Base-by-base conservation (phyloP, 345 rosid genomes). In the Salix viminalis region DNA sequence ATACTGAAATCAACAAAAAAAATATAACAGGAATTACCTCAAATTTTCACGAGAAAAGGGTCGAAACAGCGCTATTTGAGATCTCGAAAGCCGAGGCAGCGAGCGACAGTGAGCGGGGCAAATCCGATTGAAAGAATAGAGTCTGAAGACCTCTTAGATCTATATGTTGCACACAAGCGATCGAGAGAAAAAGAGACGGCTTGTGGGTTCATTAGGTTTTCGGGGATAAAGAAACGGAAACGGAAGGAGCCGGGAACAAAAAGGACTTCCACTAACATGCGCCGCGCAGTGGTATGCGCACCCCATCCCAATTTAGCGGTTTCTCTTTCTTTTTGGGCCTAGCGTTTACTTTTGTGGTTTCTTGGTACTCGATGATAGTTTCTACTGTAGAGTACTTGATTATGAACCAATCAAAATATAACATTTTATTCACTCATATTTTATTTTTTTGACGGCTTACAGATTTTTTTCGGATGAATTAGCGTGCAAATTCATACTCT, bases 231-330 rank as follows among this genome's bases (percentile, higher is more conserved):
- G 78, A 68, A 56, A 41, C 2, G 56, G 15, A 67, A 56, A 56
- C 73, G 73, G 78, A 68, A 76, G 78, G 78, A 67, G 54, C 78
- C 71, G 28, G 28, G 28, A 28, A 28, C 28, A 28, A 1, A 28
- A 28, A 28, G 28, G 28, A 28, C 28, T 28, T 28, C 2, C 30
- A 1, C 30, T 76, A 76, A 34, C 67, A 18, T 76, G 66, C 73
- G 67, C 73, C 5, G 6, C 0, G 7, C 12, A 10, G 54, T 68
- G 73, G n/a, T 24, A 2, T 76, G 78, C 78, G 67, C 78, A 67
- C 65, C 52, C 78, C 78, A 6, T 21, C 36, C 32, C 71, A 48
- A 48, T 48, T 66, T 75, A 26, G 2, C 67, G 34, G 32, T 28
- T 28, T 28, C 1, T 24, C 67, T 48, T 14, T 48, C 7, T 16